Percentiles rank a stretch among this genome's conserved stretches.
These are phyloP conservation scores for Chlorencoelia australis DNA, from an alignment of 2,329 filamentous ascomycete genomes.

Conservation along the genomic window DNA sequence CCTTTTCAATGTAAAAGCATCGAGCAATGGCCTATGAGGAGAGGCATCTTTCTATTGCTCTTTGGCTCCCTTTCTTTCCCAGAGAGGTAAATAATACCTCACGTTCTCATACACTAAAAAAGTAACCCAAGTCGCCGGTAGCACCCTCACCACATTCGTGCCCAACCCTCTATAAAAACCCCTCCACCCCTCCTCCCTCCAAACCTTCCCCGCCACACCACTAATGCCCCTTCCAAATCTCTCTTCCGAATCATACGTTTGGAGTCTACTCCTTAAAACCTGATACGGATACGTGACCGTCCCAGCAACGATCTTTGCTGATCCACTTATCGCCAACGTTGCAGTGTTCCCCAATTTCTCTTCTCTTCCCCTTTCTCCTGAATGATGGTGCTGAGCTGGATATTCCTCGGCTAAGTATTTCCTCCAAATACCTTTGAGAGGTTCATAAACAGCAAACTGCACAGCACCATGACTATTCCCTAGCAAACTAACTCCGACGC, in stretches of 20 bases:
- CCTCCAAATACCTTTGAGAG: slow-evolving; percentile 39
- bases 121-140: slow-evolving; percentile 93
- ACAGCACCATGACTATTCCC: slow-evolving; percentile 88
- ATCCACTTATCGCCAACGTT: slow-evolving; percentile 69
- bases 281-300: slow-evolving; percentile 90
- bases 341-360: slow-evolving; percentile 31
- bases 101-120: slow-evolving; percentile 97
- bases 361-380: background rate
- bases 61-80: too few species aligned
- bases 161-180: slow-evolving; percentile 90
- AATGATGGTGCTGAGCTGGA: too few species aligned
- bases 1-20: too few species aligned
- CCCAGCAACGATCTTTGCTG: slow-evolving; percentile 82
- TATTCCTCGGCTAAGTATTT: slow-evolving; percentile 42
- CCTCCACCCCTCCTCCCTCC: slow-evolving; percentile 63
- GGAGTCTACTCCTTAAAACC: slow-evolving; percentile 76
- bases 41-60: too few species aligned
- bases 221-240: slow-evolving; percentile 59
- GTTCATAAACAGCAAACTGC: slow-evolving; percentile 93
- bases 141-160: slow-evolving; percentile 79
- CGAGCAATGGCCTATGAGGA: too few species aligned
- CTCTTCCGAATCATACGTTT: slow-evolving; percentile 74
- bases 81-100: slow-evolving; percentile 54
- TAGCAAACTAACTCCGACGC: slow-evolving; percentile 70
- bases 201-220: slow-evolving; percentile 66